Evolutionary conservation across 768 basidiomycete species (phyloP).

Genomic region (Paxillus rubicundulus): DNA sequence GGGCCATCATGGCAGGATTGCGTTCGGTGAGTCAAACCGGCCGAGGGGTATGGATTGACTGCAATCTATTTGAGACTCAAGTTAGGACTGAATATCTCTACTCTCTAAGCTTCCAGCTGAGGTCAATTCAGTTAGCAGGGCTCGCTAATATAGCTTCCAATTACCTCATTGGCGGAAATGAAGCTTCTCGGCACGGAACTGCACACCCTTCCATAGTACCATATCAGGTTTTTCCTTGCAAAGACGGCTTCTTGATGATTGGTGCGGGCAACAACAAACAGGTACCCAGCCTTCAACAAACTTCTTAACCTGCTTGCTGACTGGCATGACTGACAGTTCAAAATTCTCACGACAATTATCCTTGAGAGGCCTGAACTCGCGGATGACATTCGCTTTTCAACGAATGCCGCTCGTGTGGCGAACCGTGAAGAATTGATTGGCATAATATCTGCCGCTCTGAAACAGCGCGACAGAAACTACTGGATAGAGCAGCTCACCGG

Average conservation of each 20-base stretch:
- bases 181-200: slow-evolving; percentile 86
- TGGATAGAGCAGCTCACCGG: slow-evolving; percentile 80
- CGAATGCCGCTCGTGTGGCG: slow-evolving; percentile 72
- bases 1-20: slow-evolving; percentile 89
- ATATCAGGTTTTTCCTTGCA: slow-evolving; percentile 87
- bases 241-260: slow-evolving; percentile 89
- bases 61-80: slow-evolving; percentile 90
- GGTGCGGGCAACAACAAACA: slow-evolving; percentile 90
- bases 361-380: slow-evolving; percentile 60
- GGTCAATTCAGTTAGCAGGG: slow-evolving; percentile 66
- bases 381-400: slow-evolving; percentile 61
- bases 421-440: slow-evolving; percentile 69
- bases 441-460: slow-evolving; percentile 63
- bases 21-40: slow-evolving; percentile 82
- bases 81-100: slow-evolving; percentile 36
- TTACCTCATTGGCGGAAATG: slow-evolving; percentile 82
- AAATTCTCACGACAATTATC: slow-evolving; percentile 58
- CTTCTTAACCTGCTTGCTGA: slow-evolving; percentile 8
- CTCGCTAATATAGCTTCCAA: slow-evolving; percentile 92
- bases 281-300: slow-evolving; percentile 36
- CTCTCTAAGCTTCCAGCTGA: slow-evolving; percentile 1
- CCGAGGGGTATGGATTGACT: slow-evolving; percentile 87
- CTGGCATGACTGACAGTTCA: slow-evolving; percentile 52
- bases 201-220: slow-evolving; percentile 93
- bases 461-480: slow-evolving; percentile 55